These are phyloP conservation scores for Talaromyces sp. DNA, from an alignment of 2,329 filamentous ascomycete species.

Conservation along the genomic window DNA sequence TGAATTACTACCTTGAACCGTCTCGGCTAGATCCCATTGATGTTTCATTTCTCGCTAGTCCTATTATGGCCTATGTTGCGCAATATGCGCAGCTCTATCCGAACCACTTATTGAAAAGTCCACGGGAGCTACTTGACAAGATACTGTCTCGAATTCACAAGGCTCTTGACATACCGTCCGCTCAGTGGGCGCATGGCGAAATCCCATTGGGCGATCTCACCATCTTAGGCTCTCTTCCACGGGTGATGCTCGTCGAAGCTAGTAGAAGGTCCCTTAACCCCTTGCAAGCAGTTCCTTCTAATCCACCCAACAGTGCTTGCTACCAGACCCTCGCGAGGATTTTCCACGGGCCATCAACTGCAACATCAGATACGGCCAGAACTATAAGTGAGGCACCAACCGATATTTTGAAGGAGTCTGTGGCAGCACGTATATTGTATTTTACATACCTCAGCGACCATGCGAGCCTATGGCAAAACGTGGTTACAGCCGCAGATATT, in stretches of 20 bases:
- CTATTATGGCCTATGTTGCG: conserved; percentile 56
- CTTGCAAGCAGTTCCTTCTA: conserved; percentile 50
- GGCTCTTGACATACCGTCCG: conserved; percentile 44
- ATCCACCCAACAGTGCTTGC: conserved; percentile 51
- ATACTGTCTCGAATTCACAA: conserved; percentile 48
- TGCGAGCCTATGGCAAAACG: conserved; percentile 50
- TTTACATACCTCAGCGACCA: conserved; percentile 52
- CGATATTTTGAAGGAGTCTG: conserved; percentile 46
- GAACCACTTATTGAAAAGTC: conserved; percentile 50
- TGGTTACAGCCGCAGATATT: conserved; percentile 53
- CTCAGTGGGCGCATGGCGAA: conserved; percentile 51
- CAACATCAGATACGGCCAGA: conserved; percentile 21
- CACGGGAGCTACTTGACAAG: conserved; percentile 38
- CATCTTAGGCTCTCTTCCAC: conserved; percentile 56
- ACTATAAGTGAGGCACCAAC: conserved; percentile 33
- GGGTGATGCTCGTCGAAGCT: conserved; percentile 49
- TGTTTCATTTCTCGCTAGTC: conserved; percentile 51
- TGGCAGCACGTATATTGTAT: conserved; percentile 54
- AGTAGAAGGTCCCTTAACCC: conserved; percentile 40
- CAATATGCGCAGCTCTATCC: conserved; percentile 55
- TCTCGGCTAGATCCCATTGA: conserved; percentile 50
- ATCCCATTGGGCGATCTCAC: conserved; percentile 55
- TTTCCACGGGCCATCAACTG: conserved; percentile 50
- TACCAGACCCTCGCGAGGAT: conserved; percentile 54
- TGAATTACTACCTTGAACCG: conserved; percentile 52